Percentiles rank a stretch among this genome's conserved stretches.
Conservation (phyloP, 768 basidiomycete species). For the Saitozyma sp. region DNA sequence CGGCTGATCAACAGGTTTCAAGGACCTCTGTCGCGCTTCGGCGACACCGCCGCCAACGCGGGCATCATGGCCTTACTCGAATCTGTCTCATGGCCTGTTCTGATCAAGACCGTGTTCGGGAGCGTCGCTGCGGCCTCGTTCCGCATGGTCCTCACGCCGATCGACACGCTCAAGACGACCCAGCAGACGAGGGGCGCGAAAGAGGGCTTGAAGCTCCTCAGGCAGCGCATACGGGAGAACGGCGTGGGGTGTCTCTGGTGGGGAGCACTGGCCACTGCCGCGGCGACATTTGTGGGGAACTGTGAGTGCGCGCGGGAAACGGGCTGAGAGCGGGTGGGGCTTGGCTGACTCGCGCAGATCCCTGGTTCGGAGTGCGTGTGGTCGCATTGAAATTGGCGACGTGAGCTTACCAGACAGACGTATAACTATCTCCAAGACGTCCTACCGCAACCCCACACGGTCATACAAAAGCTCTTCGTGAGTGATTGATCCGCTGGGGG, state of each 20-base stretch:
- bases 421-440: conserved; percentile 74
- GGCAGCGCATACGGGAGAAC: conserved; percentile 66
- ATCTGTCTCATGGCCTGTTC: conserved; percentile 64
- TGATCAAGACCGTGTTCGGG: conserved; percentile 79
- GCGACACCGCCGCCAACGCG: conserved; percentile 91
- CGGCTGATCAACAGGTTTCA: conserved; percentile 44
- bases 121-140: conserved; percentile 77
- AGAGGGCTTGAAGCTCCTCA: conserved; percentile 66
- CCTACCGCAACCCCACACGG: conserved; percentile 62
- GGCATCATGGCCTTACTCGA: conserved; percentile 83
- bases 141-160: conserved; percentile 85
- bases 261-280: conserved; percentile 86
- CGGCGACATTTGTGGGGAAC: conserved; percentile 89
- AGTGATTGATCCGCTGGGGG: conserved; percentile 15
- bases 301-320: conserved; percentile 52
- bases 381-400: background rate
- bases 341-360: conserved; percentile 33
- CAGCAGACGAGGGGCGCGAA: conserved; percentile 81
- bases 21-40: conserved; percentile 65
- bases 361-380: conserved; percentile 48
- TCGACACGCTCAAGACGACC: conserved; percentile 94
- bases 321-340: background rate
- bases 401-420: conserved; percentile 22
- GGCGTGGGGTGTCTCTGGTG: conserved; percentile 83
- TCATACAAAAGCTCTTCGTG: conserved; percentile 61